Evolutionary conservation across 1,284 basidiomycete genomes (phyloP).

Genomic region (Leccinum subspadiceum): DNA sequence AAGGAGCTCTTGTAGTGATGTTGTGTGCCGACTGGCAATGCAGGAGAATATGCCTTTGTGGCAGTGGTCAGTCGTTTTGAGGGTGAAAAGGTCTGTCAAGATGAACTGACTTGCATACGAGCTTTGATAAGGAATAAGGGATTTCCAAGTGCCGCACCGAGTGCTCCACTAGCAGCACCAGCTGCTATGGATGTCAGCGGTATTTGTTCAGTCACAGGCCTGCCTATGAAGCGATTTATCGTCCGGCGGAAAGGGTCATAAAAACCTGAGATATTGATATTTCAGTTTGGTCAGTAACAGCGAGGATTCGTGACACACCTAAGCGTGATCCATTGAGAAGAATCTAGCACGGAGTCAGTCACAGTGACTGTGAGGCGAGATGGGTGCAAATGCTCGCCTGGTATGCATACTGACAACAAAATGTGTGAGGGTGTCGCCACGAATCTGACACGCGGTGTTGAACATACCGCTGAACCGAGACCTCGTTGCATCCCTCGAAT

Average conservation of each 20-base stretch:
- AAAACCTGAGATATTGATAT: slow-evolving; percentile 62
- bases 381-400: slow-evolving; percentile 55
- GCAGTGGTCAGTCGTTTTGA: slow-evolving; percentile 2
- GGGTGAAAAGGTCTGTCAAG: not conserved
- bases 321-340: slow-evolving; percentile 93
- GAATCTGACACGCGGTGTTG: slow-evolving; percentile 3
- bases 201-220: slow-evolving; percentile 61
- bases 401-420: slow-evolving; percentile 71
- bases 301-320: slow-evolving; percentile 46
- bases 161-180: slow-evolving; percentile 85
- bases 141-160: slow-evolving; percentile 90
- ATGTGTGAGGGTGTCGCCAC: slow-evolving; percentile 17
- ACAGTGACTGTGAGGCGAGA: not conserved
- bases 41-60: slow-evolving; percentile 83
- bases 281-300: not conserved
- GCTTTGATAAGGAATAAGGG: slow-evolving; percentile 97
- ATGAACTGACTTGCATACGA: slow-evolving; percentile 82
- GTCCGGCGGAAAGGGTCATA: slow-evolving; percentile 88
- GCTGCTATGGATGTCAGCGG: slow-evolving; percentile 77
- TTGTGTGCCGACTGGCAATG: slow-evolving; percentile 91
- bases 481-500: slow-evolving; percentile 90
- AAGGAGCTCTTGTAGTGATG: slow-evolving; percentile 86
- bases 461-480: slow-evolving; percentile 81
- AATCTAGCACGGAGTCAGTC: slow-evolving; percentile 50
- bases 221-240: slow-evolving; percentile 72